Base-by-base conservation (phyloP, 352 stramenopile genomes). In the Albugo candida region DNA sequence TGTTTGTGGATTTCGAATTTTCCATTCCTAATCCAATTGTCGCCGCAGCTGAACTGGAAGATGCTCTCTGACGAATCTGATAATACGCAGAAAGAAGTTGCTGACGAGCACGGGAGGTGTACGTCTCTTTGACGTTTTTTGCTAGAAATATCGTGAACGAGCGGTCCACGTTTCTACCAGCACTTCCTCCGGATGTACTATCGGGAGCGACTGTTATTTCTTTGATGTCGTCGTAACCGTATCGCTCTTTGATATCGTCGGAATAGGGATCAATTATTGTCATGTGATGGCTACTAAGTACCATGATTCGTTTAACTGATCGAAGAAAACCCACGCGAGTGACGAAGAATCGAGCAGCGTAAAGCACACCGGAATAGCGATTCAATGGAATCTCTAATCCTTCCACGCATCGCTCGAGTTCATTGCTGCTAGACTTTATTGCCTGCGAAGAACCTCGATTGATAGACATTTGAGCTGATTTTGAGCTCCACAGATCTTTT, bases 161-260 rank as follows among this genome's bases (percentile, higher is more conserved):
- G 14, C 73, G 58, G 47, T 88, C 73, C 12, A 71, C 63, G 41
- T 81, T 85, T 39, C 75, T 67, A 2, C 65, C 67, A 18, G 54
- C 50, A 46, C 71, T 68, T 41, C 43, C 19, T 24, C 43, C 43
- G 8, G 24, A 3, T 31, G 24, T 31, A 34, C 56, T 72, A 43
- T 87, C 74, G 2, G 68, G 67, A 11, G 76, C 74, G 27, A 85
- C 64, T 19, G 71, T 88, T 47, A 89, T 85, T 58, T 89, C 79
- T 49, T 83, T 88, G 48, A 92, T 92, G 52, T 85, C 85, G 48
- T 86, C 73, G 49, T 85, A 92, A 35, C 73, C 65, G 42, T 86
- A 88, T 24, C 74, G 75, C 53, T 92, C 79, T 43, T 86, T 88
- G 20, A 87, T 74, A 51, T 88, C 73, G 21, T 89, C 79, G 3